Evolutionary conservation across 2,329 filamentous ascomycete genomes (phyloP), one percentile per base, ranked within the genome.

Genomic region (Didymosphaeria variabile): DNA sequence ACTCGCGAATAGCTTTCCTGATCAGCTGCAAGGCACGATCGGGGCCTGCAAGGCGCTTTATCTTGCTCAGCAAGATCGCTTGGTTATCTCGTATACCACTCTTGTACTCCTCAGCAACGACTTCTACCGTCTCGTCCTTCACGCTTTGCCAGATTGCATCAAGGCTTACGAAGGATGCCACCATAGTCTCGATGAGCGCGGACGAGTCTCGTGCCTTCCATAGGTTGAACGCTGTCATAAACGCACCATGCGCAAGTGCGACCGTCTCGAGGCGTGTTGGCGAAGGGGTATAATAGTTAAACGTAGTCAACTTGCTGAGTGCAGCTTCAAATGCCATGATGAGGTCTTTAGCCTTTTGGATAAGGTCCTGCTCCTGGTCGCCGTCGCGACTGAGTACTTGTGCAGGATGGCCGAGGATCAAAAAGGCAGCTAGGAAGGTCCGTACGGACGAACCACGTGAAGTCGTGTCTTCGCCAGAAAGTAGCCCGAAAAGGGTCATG

Each of bases 121-220:
- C 87, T 42, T 90, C 88, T 51, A 91, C 88, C 0, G 88, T 91
- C 55, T 89, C 89, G 69, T 93, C 89, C 75, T 93, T 93, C 74
- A 95, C 91, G 2, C 90, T 91, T 73, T 93, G 90, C 84, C 91
- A 91, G 51, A 94, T 94, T 38, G 90, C 90, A 71, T 95, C 92
- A 2, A 95, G 85, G 73, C 93, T 91, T 19, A 94, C 91, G 76
- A 94, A 94, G 66, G 93, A 91, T 71, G 92, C 86, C n/a, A 94
- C 84, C 91, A 95, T 94, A 58, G 92, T 90, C 69, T 94, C 90
- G 55, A 94, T 88, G 5, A 95, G 82, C 0, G 91, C 89, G 57
- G 89, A 89, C 0, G 91, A 92, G 73, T 94, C 92, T 55, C 91
- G 87, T 1, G 91, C 89, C 77, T 94, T 93, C 92, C 92, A 95